These are phyloP conservation scores for Hypoxylon sp. DNA, from an alignment of 2,329 filamentous ascomycete genomes.

Conservation along the genomic window DNA sequence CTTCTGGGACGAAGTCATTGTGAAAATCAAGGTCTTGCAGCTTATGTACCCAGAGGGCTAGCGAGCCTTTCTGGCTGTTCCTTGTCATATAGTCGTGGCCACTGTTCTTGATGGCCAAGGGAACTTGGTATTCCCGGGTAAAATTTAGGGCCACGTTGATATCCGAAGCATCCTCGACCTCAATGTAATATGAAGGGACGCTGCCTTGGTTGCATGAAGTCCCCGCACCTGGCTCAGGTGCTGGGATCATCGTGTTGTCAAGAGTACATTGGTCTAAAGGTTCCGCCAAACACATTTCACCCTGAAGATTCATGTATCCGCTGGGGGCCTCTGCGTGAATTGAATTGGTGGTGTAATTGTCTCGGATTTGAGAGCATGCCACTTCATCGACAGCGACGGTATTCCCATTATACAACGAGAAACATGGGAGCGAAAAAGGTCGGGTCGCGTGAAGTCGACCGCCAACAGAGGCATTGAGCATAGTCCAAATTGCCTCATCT, in stretches of 20 bases:
- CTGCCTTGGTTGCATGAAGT: conserved; percentile 49
- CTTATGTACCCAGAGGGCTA: conserved; percentile 52
- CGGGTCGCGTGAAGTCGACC: conserved; percentile 40
- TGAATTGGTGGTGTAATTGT: conserved; percentile 47
- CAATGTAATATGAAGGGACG: conserved; percentile 46
- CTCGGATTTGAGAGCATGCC: conserved; percentile 45
- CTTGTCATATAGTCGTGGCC: conserved; percentile 54
- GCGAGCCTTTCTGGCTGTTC: conserved; percentile 49
- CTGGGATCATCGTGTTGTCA: conserved; percentile 42
- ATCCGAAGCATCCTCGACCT: conserved; percentile 41
- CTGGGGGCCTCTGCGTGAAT: conserved; percentile 43
- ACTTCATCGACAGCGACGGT: conserved; percentile 34
- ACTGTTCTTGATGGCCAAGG: conserved; percentile 53
- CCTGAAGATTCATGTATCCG: conserved; percentile 50
- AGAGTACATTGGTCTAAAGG: conserved; percentile 50
- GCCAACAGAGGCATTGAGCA: conserved; percentile 41
- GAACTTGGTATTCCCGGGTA: conserved; percentile 44
- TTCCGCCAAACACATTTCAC: conserved; percentile 48
- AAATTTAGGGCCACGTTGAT: conserved; percentile 42
- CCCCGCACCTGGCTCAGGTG: conserved; percentile 39
- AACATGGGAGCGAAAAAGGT: conserved; percentile 51
- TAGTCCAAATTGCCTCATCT: conserved; percentile 14
- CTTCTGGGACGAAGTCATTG: conserved; percentile 42
- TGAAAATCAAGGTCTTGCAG: conserved; percentile 46
- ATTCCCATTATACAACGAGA: conserved; percentile 47